These are phyloP conservation scores for Exophiala oligosperma DNA, from an alignment of 2,329 filamentous ascomycete genomes.

Conservation along the genomic window DNA sequence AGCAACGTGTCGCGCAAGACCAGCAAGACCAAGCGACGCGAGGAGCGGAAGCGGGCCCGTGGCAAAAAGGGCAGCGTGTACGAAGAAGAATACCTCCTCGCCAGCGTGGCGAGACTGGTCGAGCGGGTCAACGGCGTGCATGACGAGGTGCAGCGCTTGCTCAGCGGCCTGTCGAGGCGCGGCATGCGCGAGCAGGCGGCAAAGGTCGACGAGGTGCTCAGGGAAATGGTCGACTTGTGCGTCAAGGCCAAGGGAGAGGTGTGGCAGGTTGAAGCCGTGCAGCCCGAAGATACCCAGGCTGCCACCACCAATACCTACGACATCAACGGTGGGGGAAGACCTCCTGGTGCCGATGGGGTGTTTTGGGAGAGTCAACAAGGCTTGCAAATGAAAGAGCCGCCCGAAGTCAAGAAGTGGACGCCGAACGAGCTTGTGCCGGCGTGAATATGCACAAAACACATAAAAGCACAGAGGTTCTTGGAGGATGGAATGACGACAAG, in stretches of 20 bases:
- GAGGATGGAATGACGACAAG: background rate
- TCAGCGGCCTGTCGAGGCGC: conserved; percentile 74
- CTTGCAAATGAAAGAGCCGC: conserved; percentile 44
- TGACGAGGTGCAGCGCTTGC: conserved; percentile 70
- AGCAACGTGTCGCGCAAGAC: conserved; percentile 76
- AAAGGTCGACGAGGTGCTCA: conserved; percentile 72
- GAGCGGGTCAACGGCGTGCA: conserved; percentile 75
- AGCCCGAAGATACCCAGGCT: background rate
- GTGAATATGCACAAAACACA: background rate
- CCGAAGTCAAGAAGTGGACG: conserved; percentile 52
- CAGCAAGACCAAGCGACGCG: conserved; percentile 80
- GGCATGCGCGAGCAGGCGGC: conserved; percentile 85
- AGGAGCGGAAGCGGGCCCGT: conserved; percentile 91
- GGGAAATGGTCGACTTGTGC: conserved; percentile 72
- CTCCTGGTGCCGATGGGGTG: conserved; percentile 36
- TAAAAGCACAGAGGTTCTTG: background rate
- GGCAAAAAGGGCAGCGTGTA: conserved; percentile 97
- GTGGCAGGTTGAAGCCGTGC: conserved; percentile 48
- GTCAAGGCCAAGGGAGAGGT: conserved; percentile 68
- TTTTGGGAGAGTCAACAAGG: conserved; percentile 43
- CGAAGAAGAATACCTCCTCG: conserved; percentile 95
- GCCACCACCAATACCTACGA: conserved; percentile 10
- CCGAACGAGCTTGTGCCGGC: conserved; percentile 22
- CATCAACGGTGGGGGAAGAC: conserved; percentile 28
- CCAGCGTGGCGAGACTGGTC: conserved; percentile 78